A percentile compares a stretch with the other conserved stretches of the same genome.
phyloP scores from a whole-genome alignment of 2,329 filamentous ascomycete species.

The Plenodomus lindquistii region DNA sequence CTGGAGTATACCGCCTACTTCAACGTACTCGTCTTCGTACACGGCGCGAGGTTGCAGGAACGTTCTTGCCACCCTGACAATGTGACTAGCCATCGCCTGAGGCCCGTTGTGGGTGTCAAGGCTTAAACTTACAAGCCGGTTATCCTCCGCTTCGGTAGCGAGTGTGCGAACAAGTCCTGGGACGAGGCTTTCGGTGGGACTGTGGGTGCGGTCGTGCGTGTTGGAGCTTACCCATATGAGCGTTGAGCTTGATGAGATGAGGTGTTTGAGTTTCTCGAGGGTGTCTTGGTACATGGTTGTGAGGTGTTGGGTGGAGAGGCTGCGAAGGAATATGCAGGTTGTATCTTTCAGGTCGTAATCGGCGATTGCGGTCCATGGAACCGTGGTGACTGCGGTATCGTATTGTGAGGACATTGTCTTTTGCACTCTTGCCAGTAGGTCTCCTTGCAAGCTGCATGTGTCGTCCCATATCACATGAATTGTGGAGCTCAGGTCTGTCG shows the following conservation, averaged over 20 bases:
- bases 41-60: background rate
- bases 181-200: constrained; percentile 9
- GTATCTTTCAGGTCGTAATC: constrained; percentile 5
- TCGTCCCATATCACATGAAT: constrained; percentile 11
- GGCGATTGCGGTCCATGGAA: constrained; percentile 2
- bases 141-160: constrained; percentile 12
- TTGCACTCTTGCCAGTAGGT: constrained; percentile 1
- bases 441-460: background rate
- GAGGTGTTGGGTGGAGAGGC: constrained; percentile 8
- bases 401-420: background rate
- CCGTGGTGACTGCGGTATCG: background rate
- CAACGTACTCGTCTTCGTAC: constrained; percentile 16
- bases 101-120: background rate
- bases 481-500: background rate
- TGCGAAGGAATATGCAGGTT: constrained; percentile 10
- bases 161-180: constrained; percentile 14
- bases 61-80: constrained; percentile 2
- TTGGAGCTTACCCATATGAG: constrained; percentile 10
- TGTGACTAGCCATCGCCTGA: background rate
- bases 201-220: background rate
- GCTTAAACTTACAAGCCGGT: constrained; percentile 9
- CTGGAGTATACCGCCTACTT: constrained; percentile 5
- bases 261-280: constrained; percentile 7
- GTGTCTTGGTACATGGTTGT: constrained; percentile 5
- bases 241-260: constrained; percentile 1